These are phyloP conservation scores for Calonectria ilicicola DNA, from an alignment of 2,329 filamentous ascomycete genomes.

Conservation along the genomic window DNA sequence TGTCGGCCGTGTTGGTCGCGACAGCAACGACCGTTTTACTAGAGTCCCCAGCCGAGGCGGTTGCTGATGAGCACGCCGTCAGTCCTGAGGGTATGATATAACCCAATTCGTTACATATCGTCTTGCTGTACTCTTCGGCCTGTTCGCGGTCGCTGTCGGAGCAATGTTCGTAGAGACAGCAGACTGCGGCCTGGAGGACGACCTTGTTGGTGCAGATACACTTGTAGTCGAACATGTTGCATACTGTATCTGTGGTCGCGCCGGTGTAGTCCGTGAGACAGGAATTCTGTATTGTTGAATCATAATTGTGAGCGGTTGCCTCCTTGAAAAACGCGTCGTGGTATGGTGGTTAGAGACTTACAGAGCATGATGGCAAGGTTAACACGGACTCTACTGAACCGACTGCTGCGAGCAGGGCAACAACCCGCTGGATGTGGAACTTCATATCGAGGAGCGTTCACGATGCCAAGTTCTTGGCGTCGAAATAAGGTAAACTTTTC, in stretches of 20 bases:
- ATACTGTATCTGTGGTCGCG: background rate
- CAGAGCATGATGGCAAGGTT: constrained; percentile 11
- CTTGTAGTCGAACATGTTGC: constrained; percentile 15
- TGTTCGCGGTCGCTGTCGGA: constrained; percentile 5
- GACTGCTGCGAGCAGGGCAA: background rate
- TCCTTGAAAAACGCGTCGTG: background rate
- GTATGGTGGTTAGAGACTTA: background rate
- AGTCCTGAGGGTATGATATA: background rate
- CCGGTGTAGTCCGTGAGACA: background rate
- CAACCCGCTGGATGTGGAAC: background rate
- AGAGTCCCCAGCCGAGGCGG: background rate
- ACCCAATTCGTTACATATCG: background rate
- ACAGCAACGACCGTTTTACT: background rate
- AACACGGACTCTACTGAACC: background rate
- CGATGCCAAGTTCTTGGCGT: background rate
- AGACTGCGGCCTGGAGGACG: background rate
- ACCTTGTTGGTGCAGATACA: constrained; percentile 16
- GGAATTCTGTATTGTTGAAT: background rate
- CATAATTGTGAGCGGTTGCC: background rate
- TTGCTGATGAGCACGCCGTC: background rate
- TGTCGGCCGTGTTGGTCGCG: background rate
- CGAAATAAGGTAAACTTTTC: background rate
- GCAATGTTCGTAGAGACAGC: constrained; percentile 21
- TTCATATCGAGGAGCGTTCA: background rate
- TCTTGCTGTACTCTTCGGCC: background rate